phyloP scores from a whole-genome alignment of 75 land plant species.

The Gnetum montanum region DNA sequence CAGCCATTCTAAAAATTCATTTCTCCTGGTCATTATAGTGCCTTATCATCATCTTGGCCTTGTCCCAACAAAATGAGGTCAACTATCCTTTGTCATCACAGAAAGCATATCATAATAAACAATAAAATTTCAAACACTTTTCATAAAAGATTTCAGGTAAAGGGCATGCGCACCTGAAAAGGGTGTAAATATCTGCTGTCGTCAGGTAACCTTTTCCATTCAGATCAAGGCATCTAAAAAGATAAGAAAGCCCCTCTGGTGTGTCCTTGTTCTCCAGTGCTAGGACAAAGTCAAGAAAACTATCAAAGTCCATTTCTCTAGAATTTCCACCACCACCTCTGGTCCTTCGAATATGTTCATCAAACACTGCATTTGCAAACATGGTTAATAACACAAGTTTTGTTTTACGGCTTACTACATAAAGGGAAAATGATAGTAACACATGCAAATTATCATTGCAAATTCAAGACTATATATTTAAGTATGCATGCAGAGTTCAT shows the following conservation, averaged over 20 bases:
- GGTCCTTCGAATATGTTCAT: slow-evolving; percentile 90
- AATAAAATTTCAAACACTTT: no score
- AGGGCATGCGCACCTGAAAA: slow-evolving; percentile 99
- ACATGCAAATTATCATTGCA: no score
- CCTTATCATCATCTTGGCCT: no score
- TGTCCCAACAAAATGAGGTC: no score
- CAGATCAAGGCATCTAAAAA: slow-evolving; percentile 92
- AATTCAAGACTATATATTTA: no score
- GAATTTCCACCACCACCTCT: slow-evolving; percentile 76
- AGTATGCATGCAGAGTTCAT: no score
- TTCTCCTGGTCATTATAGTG: no score
- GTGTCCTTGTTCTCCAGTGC: slow-evolving; percentile 97
- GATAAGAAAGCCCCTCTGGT: slow-evolving; percentile 91
- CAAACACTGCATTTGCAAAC: slow-evolving; percentile 56
- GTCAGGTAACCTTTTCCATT: slow-evolving; percentile 83
- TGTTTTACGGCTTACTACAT: background rate
- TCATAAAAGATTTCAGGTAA: no score
- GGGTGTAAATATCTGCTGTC: slow-evolving; percentile 91
- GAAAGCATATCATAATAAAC: no score
- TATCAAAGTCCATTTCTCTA: slow-evolving; percentile 99
- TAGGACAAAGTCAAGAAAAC: slow-evolving; percentile 94
- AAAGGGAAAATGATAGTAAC: no score
- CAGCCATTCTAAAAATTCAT: no score
- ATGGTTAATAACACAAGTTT: background rate
- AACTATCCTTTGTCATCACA: no score